Base-by-base conservation (phyloP, 1,284 basidiomycete species). In the Apiotrichum brassicae region DNA sequence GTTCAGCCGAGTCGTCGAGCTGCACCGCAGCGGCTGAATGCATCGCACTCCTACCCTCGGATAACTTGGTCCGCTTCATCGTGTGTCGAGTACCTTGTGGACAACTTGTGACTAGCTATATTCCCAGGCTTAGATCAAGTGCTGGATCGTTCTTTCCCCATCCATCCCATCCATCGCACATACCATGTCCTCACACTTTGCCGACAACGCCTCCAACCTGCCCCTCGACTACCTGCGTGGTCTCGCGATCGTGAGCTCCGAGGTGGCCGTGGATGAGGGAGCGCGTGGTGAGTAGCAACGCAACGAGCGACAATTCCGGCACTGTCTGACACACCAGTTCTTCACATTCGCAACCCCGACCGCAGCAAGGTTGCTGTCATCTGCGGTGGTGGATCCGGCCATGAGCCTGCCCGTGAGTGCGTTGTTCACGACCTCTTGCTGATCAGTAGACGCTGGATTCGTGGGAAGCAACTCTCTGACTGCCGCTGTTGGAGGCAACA, bases 311-410 rank as follows among this genome's bases (percentile, higher is more conserved):
- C 28, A 30, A 30, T 14, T 30, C 8, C 14, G 28, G 28, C 14
- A 14, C 28, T 30, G 28, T 9, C 12, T 19, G n/a, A 34, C 34
- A 3, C n/a, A 4, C 19, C 36, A 58, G 48, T 58, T 49, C 76
- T 89, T 26, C 82, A 83, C 63, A 71, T 82, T 36, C 73, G 79
- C 14, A 62, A 77, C 14, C 78, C 71, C 22, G 80, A 84, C 65
- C 77, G 74, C 45, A 78, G 79, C 30, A 82, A 83, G 63, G 91
- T 94, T 38, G 81, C 86, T 3, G 74, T 94, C 20, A 79, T 95
- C 62, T 91, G 86, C 57, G 91, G 91, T 22, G 91, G 92, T 22
- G 91, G 91, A 33, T 84, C 85, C 28, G 92, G 92, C 2, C 91
- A 94, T 68, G 91, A 94, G 65, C 91, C 91, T 22, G 81, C 88